Evolutionary conservation across 1,284 basidiomycete species (phyloP).

Genomic region (Boletus mariae): DNA sequence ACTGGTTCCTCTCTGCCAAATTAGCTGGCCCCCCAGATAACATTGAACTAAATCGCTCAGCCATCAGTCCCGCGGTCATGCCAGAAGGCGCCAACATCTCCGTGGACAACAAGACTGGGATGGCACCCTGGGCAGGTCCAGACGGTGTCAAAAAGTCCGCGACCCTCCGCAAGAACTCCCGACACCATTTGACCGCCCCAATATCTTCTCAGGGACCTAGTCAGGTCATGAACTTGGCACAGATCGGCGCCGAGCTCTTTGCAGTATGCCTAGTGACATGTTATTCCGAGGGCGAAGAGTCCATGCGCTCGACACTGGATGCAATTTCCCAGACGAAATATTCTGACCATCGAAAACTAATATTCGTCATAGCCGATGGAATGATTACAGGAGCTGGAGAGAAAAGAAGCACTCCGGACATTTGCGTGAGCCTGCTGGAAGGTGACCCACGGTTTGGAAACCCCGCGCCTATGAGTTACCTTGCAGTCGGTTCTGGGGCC

Average conservation of each 20-base stretch:
- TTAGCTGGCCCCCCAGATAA: conserved; percentile 72
- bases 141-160: conserved; percentile 48
- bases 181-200: conserved; percentile 45
- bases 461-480: conserved; percentile 93
- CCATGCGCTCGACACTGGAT: conserved; percentile 87
- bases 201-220: conserved; percentile 45
- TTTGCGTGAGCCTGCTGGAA: conserved; percentile 89
- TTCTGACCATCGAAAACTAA: conserved; percentile 86
- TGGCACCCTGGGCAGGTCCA: conserved; percentile 86
- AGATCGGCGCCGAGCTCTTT: conserved; percentile 93
- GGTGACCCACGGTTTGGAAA: conserved; percentile 96
- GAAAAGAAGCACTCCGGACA: conserved; percentile 92
- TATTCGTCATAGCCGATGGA: conserved; percentile 96
- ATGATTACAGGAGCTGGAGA: conserved; percentile 99
- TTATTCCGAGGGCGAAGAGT: conserved; percentile 96
- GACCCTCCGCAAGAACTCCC: conserved; percentile 33
- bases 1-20: conserved; percentile 86
- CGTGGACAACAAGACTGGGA: conserved; percentile 83
- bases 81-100: conserved; percentile 92
- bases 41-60: conserved; percentile 67
- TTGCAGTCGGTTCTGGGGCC: conserved; percentile 83
- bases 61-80: conserved; percentile 90
- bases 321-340: conserved; percentile 90
- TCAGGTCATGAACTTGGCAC: conserved; percentile 76
- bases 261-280: conserved; percentile 95